Conservation (phyloP, 2,329 filamentous ascomycete species). For the Botrytis squamosa region DNA sequence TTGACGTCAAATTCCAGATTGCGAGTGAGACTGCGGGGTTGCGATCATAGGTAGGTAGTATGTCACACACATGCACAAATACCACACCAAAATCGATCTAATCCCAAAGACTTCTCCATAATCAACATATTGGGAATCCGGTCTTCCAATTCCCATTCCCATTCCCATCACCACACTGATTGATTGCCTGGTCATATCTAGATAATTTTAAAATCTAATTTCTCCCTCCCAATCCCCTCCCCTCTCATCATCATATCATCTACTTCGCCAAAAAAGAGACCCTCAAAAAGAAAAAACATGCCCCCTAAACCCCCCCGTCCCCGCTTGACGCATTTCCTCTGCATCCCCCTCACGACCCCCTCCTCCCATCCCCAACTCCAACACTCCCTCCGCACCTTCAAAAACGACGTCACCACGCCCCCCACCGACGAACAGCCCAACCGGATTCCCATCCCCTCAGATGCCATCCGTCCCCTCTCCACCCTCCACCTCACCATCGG, state of each 20-base stretch:
- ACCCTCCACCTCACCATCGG: conserved; percentile 85
- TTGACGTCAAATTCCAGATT: background rate
- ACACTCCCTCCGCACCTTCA: conserved; percentile 44
- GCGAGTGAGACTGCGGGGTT: background rate
- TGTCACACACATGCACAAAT: background rate
- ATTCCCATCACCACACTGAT: background rate
- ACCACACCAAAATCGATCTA: no score
- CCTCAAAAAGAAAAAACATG: conserved; percentile 15
- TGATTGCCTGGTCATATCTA: background rate
- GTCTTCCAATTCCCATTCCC: background rate
- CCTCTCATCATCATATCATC: background rate
- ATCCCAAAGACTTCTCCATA: background rate
- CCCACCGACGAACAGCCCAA: background rate
- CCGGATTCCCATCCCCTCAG: conserved; percentile 51
- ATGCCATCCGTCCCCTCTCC: conserved; percentile 72
- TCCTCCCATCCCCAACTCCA: conserved; percentile 63
- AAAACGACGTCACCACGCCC: background rate
- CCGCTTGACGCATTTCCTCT: conserved; percentile 71
- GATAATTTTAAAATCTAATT: background rate
- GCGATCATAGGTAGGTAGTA: background rate
- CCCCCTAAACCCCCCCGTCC: conserved; percentile 34
- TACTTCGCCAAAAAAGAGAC: background rate
- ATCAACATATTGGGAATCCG: background rate
- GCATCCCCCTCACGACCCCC: conserved; percentile 66
- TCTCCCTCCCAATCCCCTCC: background rate